Base-by-base conservation (phyloP, 1,284 basidiomycete genomes). In the Fistulinella cinereoalba region DNA sequence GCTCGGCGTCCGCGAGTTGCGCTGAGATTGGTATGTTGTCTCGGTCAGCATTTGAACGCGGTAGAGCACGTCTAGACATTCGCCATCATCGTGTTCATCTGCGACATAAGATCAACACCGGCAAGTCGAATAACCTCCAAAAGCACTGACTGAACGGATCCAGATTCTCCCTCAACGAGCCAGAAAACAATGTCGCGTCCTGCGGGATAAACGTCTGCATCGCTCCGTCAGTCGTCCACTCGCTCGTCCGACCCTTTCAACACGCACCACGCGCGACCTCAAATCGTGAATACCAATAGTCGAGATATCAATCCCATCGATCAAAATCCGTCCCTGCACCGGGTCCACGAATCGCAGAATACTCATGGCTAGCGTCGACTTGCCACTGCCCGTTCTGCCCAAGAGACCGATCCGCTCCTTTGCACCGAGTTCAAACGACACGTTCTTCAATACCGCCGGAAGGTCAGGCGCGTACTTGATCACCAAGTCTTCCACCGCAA, bases 331-430 rank as follows among this genome's bases (percentile, higher is more conserved):
- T 0, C 95, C 95, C 10, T 71, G 70, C 2, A 79, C 73, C 0
- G 93, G 92, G 58, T 98, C 94, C 57, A 85, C 86, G 58, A 97
- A 97, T 50, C 94, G 81, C 53, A 98, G 67, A 21, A 97, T 71
- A 51, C 84, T 85, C 81, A 90, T 91, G 0, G 90, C 91, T 25
- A 96, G 69, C 0, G 91, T 93, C 15, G 81, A 85, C 65, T 90
- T 90, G n/a, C 86, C 88, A 51, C 80, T 76, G 49, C 85, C 88
- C 2, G 89, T 92, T 19, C 90, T 71, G 13, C 88, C 88, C 22
- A 91, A 67, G 5, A 91, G 66, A 7, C 88, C 88, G 22, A 91
- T 70, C 3, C 86, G 76, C 61, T 90, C 87, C 16, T 75, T 75
- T 0, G 81, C 75, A 49, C 75, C 75, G 37, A 86, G 64, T 4